These are phyloP conservation scores for Trypanosoma scelopori DNA, from an alignment of 208 protist species.

Conservation along the genomic window DNA sequence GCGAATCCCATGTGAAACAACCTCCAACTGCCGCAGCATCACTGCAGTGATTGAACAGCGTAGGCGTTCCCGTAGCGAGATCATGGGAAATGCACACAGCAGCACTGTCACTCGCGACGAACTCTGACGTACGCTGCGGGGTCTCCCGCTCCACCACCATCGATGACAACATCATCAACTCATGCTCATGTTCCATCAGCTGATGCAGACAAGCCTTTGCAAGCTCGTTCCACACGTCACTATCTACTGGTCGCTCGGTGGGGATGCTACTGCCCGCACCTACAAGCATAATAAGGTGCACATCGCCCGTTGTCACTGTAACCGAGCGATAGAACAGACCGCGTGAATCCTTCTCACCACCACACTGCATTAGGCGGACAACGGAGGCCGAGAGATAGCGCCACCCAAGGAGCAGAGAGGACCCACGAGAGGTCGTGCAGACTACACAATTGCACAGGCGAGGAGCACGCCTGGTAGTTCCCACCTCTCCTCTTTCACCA, in stretches of 20 bases:
- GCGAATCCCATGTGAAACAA: neutral
- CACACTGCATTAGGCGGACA: conserved; percentile 4
- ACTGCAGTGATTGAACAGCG: neutral
- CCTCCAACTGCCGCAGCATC: neutral
- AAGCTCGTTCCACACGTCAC: conserved; percentile 3
- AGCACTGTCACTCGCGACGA: neutral
- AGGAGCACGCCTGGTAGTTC: neutral
- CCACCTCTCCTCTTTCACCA: neutral
- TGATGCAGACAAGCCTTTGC: conserved; percentile 2
- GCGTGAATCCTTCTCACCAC: neutral
- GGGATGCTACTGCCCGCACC: neutral
- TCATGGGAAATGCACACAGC: conserved; percentile 11
- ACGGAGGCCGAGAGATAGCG: conserved; percentile 15
- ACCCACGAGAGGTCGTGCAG: neutral
- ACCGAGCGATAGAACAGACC: conserved; percentile 13
- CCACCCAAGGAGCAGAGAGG: conserved; percentile 14
- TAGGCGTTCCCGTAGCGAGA: conserved; percentile 9
- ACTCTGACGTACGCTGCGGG: neutral
- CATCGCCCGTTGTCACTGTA: conserved; percentile 3
- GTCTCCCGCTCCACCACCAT: conserved; percentile 6
- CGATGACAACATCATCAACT: conserved; percentile 7
- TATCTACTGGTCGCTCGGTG: neutral
- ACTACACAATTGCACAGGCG: conserved; percentile 9
- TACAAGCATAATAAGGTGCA: conserved; percentile 13
- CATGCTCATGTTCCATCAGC: conserved; percentile 9